Evolutionary conservation across 257 asterid genomes (phyloP), one percentile per base, ranked within the genome.

Genomic region (Marsdenia floribunda): DNA sequence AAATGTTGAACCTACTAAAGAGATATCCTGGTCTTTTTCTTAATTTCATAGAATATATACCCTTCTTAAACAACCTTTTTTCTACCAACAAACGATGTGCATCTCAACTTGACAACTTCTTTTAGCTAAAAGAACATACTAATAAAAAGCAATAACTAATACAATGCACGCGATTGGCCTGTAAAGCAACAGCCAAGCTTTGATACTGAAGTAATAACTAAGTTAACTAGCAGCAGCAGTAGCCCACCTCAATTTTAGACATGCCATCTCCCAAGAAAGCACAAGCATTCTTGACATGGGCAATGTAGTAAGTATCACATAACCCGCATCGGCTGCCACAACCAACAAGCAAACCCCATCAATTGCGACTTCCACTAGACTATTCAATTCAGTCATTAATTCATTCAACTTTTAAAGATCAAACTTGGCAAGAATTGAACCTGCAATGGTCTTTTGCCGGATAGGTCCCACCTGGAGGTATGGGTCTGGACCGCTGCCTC

Each of bases 401-500:
- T 67, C 26, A 68, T 42, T 16, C 68, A 46, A 68, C 18, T 35
- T 57, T 21, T 9, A 21, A 8, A 26, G 24, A n/a, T 46, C 6
- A 21, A 6, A 26, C 49, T 38, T 38, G 42, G 6, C 42, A 64
- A 61, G 33, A 55, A 74, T 54, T 66, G 66, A 57, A 94, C 97
- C 99, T 95, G 99, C 96, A 95, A 58, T 92, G 96, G 49, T 95
- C 98, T 87, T 90, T 92, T 38, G 98, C 99, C 6, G 99, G 99
- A 82, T 95, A 95, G 75, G 93, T 88, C 12, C 98, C 99, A 76
- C 98, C 99, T 44, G 98, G 93, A 74, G 97, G 94, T 33, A 95
- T 88, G 71, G 98, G 96, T 77, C 75, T 87, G 57, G 98, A 92
- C 81, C 84, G 88, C 74, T 87, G 85, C 90, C 98, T 86, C 99